These are phyloP conservation scores for Phytophthora cactorum DNA, from an alignment of 352 stramenopile species.

Conservation along the genomic window DNA sequence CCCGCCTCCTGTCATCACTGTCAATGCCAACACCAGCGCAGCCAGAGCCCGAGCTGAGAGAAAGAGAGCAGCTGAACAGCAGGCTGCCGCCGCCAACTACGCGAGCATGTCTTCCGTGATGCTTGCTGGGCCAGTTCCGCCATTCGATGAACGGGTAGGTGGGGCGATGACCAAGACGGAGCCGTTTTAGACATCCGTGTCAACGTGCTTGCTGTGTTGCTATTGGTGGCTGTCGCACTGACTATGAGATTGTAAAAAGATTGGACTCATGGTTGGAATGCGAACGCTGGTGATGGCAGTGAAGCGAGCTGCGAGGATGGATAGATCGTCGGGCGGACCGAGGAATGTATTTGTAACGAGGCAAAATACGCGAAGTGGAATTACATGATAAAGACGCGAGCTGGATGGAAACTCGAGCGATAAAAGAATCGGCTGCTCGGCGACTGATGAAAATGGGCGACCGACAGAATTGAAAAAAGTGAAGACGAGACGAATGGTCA, in stretches of 20 bases:
- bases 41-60: conserved; percentile 43
- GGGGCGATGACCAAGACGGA: conserved; percentile 32
- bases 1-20: conserved; percentile 42
- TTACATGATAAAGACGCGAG: conserved; percentile 43
- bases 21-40: conserved; percentile 42
- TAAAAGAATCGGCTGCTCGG: conserved; percentile 36
- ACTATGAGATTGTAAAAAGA: conserved; percentile 30
- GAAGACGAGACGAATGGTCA: conserved; percentile 39
- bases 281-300: conserved; percentile 11
- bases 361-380: conserved; percentile 42
- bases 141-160: conserved; percentile 31
- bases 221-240: conserved; percentile 8
- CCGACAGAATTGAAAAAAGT: conserved; percentile 31
- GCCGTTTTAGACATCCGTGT: conserved; percentile 33
- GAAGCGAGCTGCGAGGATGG: conserved; percentile 12
- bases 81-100: conserved; percentile 29
- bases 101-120: conserved; percentile 30
- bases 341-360: conserved; percentile 53
- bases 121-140: conserved; percentile 25
- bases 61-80: conserved; percentile 36
- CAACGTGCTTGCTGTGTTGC: conserved; percentile 11
- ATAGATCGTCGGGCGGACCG: conserved; percentile 23
- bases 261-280: conserved; percentile 18
- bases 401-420: conserved; percentile 46
- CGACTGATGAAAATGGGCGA: conserved; percentile 30